Conservation (phyloP, 768 basidiomycete genomes). For the Leucosporidium yakuticum region DNA sequence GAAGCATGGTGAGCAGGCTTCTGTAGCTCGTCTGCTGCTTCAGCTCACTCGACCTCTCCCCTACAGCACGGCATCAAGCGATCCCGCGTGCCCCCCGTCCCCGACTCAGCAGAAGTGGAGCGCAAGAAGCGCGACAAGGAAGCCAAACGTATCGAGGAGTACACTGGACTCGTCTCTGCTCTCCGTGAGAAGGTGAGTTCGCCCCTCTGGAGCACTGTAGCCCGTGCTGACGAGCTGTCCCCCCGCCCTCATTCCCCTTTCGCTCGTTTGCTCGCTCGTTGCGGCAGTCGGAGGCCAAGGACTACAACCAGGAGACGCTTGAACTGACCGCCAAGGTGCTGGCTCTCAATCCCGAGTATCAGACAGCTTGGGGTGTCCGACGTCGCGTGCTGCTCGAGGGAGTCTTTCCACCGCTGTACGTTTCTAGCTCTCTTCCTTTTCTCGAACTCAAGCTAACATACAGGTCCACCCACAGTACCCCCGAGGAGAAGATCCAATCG, state of each 20-base stretch:
- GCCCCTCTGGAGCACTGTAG: not conserved
- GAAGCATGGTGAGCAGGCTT: no score
- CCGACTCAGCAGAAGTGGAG: conserved; percentile 33
- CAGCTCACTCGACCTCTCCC: no score
- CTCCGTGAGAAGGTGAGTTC: conserved; percentile 51
- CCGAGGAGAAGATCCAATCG: conserved; percentile 57
- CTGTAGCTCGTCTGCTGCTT: no score
- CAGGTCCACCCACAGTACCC: conserved; percentile 48
- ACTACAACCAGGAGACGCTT: conserved; percentile 69
- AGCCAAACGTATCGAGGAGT: conserved; percentile 67
- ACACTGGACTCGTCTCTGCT: conserved; percentile 60
- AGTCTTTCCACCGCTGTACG: conserved; percentile 52
- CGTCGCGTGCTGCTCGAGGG: conserved; percentile 68
- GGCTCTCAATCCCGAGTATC: conserved; percentile 85
- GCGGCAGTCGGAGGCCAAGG: conserved; percentile 60
- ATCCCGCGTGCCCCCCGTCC: conserved; percentile 37
- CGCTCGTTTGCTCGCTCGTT: not conserved
- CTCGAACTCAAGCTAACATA: no score
- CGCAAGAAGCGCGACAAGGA: conserved; percentile 49
- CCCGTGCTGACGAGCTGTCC: not conserved
- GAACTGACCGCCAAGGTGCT: conserved; percentile 70
- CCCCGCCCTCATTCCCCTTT: no score
- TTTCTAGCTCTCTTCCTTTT: not conserved
- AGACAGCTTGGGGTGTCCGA: conserved; percentile 93
- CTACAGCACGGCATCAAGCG: conserved; percentile 46